phyloP scores from a whole-genome alignment of 169 alveolate species.

The Eimeria sp. region DNA sequence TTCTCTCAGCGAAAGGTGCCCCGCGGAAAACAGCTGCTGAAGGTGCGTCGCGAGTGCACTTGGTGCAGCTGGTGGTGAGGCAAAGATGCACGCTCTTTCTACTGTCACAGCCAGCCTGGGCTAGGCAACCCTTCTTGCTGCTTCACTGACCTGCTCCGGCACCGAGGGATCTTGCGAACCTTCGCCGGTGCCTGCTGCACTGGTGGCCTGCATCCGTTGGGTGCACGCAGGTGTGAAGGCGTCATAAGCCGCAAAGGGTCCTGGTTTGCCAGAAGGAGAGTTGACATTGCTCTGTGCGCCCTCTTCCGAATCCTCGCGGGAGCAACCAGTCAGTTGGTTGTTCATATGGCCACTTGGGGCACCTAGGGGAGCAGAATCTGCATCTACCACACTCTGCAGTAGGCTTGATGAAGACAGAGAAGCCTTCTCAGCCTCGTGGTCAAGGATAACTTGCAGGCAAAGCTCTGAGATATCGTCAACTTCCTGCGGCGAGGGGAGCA shows the following conservation, averaged over 20 bases:
- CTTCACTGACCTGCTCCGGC: constrained; percentile 46
- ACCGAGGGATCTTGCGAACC: constrained; percentile 27
- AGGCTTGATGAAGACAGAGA: background rate
- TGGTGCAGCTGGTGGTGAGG: background rate
- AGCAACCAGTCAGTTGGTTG: too few species aligned
- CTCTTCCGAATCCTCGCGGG: background rate
- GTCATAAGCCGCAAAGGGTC: constrained; percentile 15
- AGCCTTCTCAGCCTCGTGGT: constrained; percentile 28
- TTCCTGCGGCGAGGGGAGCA: background rate
- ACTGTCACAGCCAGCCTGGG: background rate
- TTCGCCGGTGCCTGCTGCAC: constrained; percentile 14
- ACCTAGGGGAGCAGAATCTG: background rate
- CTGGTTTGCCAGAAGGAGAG: background rate
- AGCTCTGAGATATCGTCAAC: background rate
- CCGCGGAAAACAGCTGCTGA: background rate
- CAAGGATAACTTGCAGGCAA: constrained; percentile 34
- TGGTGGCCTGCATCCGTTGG: background rate
- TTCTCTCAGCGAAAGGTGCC: background rate
- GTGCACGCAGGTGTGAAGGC: background rate
- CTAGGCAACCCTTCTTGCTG: background rate
- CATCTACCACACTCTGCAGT: background rate
- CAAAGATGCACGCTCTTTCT: background rate
- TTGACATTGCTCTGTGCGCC: background rate
- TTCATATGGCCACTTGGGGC: background rate
- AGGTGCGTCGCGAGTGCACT: background rate